phyloP scores from a whole-genome alignment of 2,329 filamentous ascomycete genomes.

The Metarhizium robertsii region DNA sequence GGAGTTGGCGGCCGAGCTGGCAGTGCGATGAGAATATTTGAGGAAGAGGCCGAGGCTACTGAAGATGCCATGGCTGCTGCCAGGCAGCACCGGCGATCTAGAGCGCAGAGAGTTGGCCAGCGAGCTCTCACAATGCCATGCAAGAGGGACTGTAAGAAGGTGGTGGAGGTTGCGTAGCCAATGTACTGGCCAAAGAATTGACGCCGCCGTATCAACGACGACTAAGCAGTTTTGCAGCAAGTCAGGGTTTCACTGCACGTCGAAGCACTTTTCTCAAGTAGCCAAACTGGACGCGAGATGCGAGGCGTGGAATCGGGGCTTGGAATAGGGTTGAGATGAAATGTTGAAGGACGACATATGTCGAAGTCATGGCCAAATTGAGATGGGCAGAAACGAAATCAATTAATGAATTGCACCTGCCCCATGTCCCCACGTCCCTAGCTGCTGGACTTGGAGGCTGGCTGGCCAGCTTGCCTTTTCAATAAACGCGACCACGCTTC shows the following conservation, averaged over 20 bases:
- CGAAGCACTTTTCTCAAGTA: not conserved
- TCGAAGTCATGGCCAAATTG: not conserved
- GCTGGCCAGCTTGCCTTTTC: not conserved
- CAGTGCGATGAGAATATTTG: slow-evolving; percentile 38
- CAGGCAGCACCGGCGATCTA: slow-evolving; percentile 30
- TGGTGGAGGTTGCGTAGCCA: not conserved
- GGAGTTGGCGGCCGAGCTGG: slow-evolving; percentile 57
- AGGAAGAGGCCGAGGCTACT: slow-evolving; percentile 23
- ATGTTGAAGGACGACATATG: not conserved
- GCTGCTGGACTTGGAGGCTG: too few relatives aligned
- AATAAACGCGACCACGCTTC: slow-evolving; percentile 8
- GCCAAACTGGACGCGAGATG: not conserved
- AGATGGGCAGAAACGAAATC: not conserved
- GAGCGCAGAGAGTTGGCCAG: slow-evolving; percentile 17
- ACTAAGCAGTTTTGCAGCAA: not conserved
- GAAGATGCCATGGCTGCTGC: slow-evolving; percentile 33
- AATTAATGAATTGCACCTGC: not conserved
- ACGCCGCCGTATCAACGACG: not conserved
- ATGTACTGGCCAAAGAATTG: not conserved
- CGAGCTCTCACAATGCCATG: slow-evolving; percentile 5
- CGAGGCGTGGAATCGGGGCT: not conserved
- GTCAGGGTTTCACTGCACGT: not conserved
- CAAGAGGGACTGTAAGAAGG: not conserved
- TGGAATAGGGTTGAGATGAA: not conserved
- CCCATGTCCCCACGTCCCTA: not conserved